These are phyloP conservation scores for Penicillium antarcticum DNA, from an alignment of 495 filamentous ascomycete species.

Conservation along the genomic window DNA sequence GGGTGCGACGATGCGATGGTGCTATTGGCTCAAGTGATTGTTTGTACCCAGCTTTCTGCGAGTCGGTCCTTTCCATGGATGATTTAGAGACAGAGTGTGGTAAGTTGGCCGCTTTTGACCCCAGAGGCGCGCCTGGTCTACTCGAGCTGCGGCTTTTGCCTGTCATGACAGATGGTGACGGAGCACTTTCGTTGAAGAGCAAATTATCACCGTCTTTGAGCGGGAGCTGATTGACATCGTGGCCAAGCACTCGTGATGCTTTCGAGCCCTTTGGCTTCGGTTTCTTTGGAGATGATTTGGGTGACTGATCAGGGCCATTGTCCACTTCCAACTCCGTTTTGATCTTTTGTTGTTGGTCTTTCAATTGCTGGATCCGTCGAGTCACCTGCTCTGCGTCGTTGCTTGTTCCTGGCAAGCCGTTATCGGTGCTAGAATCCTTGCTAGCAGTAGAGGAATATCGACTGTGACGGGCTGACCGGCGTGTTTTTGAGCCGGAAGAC, in stretches of 20 bases:
- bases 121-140: conserved; percentile 39
- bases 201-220: conserved; percentile 15
- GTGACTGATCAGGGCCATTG: conserved; percentile 31
- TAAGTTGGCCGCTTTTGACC: conserved; percentile 43
- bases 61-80: conserved; percentile 35
- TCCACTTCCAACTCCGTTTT: conserved; percentile 37
- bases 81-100: conserved; percentile 36
- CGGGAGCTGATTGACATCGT: not conserved
- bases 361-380: conserved; percentile 49
- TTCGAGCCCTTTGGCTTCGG: conserved; percentile 14
- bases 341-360: conserved; percentile 48
- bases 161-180: conserved; percentile 62
- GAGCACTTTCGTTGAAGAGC: conserved; percentile 60
- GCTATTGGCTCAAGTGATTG: conserved; percentile 36
- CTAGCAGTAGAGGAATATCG: conserved; percentile 40
- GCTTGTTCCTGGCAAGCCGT: conserved; percentile 28
- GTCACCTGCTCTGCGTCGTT: conserved; percentile 45
- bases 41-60: conserved; percentile 34
- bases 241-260: conserved; percentile 3
- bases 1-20: conserved; percentile 38
- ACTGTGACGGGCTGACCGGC: conserved; percentile 34
- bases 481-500: conserved; percentile 34
- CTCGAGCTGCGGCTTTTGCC: conserved; percentile 48
- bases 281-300: conserved; percentile 24
- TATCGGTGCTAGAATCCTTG: conserved; percentile 33